Conservation (phyloP, 2,329 filamentous ascomycete species). For the Corniculantispora saksenae region DNA sequence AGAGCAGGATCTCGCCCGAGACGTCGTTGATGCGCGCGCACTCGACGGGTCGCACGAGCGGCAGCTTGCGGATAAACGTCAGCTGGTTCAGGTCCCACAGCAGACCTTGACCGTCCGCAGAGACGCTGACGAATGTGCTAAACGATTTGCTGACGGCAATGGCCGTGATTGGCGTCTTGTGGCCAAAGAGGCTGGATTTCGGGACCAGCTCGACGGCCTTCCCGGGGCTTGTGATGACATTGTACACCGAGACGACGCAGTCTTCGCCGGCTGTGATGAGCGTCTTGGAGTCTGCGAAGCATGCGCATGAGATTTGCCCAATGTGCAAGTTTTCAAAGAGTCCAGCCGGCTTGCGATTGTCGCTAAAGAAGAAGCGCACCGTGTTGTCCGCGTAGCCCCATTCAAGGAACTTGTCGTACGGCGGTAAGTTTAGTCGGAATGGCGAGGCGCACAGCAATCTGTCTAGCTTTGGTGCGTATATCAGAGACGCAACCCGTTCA, state of each 20-base stretch:
- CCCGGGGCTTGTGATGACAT: constrained; percentile 60
- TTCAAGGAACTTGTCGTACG: constrained; percentile 90
- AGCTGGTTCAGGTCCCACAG: constrained; percentile 94
- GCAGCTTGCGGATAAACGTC: constrained; percentile 78
- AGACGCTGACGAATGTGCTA: constrained; percentile 82
- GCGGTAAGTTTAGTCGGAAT: constrained; percentile 84
- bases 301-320: constrained; percentile 79
- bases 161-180: constrained; percentile 78
- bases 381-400: constrained; percentile 96
- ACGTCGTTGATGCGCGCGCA: constrained; percentile 88
- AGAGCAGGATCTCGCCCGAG: constrained; percentile 85
- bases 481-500: constrained; percentile 77
- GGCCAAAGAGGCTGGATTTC: constrained; percentile 82
- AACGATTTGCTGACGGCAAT: constrained; percentile 87
- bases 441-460: constrained; percentile 80
- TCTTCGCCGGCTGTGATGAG: constrained; percentile 91
- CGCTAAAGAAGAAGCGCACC: constrained; percentile 84
- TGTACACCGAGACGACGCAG: constrained; percentile 86
- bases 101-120: constrained; percentile 77
- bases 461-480: constrained; percentile 77
- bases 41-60: constrained; percentile 59
- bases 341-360: constrained; percentile 79
- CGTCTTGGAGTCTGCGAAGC: constrained; percentile 87
- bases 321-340: constrained; percentile 93
- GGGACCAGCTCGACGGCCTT: constrained; percentile 79